A percentile compares a stretch with the other conserved stretches of the same genome.
phyloP scores from a whole-genome alignment of 768 basidiomycete genomes.

The Gloeopeniophorella convolvens region DNA sequence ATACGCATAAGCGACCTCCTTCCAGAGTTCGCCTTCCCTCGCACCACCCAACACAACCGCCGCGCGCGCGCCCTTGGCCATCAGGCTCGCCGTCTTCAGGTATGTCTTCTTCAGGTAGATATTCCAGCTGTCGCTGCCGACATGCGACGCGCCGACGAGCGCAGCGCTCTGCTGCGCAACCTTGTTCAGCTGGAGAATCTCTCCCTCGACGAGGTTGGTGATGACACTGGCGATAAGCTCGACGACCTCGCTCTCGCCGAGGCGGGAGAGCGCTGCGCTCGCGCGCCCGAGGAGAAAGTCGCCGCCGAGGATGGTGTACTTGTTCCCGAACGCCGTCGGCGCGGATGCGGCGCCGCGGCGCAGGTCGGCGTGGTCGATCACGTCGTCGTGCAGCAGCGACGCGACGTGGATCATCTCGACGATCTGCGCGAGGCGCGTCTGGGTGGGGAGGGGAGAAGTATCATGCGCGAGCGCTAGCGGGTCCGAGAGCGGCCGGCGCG shows the following conservation, averaged over 20 bases:
- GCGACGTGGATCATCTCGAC: constrained; percentile 98
- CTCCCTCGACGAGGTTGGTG: constrained; percentile 94
- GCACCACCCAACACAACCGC: constrained; percentile 85
- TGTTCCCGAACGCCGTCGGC: constrained; percentile 80
- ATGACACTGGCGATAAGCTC: constrained; percentile 91
- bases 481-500: constrained; percentile 23
- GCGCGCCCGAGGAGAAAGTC: constrained; percentile 94
- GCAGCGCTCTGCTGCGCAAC: constrained; percentile 38
- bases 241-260: constrained; percentile 86
- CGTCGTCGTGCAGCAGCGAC: constrained; percentile 87
- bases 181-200: constrained; percentile 73
- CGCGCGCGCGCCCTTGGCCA: constrained; percentile 82
- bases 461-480: constrained; percentile 30
- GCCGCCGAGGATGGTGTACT: constrained; percentile 87
- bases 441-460: constrained; percentile 66
- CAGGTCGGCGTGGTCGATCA: constrained; percentile 67
- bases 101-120: constrained; percentile 89
- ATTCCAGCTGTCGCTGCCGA: constrained; percentile 52
- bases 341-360: constrained; percentile 66
- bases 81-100: constrained; percentile 83
- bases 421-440: constrained; percentile 89
- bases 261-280: constrained; percentile 75
- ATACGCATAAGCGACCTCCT: constrained; percentile 87
- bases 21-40: constrained; percentile 69
- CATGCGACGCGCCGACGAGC: constrained; percentile 26